Percentiles rank a stretch among this genome's conserved stretches.
Evolutionary conservation across 2,329 filamentous ascomycete species (phyloP).

Genomic region (Curvularia lunata): DNA sequence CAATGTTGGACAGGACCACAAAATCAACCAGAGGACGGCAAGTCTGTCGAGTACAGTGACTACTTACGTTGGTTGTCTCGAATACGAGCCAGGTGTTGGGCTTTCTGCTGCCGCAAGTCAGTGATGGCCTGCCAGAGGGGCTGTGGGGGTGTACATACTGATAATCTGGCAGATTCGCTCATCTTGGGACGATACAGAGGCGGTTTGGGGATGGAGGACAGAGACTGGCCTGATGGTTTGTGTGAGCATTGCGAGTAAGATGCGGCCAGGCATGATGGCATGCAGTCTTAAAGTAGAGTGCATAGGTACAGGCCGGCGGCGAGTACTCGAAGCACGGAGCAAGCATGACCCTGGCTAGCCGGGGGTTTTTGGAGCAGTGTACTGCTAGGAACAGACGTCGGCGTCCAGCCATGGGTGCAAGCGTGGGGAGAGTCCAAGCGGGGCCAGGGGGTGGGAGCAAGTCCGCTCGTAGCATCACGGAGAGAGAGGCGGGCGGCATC

Average conservation of each 20-base stretch:
- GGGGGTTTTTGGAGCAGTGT: conserved; percentile 25
- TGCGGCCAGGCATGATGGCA: conserved; percentile 26
- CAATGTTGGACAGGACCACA: not conserved
- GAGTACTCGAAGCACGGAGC: conserved; percentile 25
- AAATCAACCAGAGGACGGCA: too few species aligned
- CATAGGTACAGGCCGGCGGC: conserved; percentile 29
- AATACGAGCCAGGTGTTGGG: conserved; percentile 63
- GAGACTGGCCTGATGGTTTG: conserved; percentile 23
- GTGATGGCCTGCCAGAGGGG: not conserved
- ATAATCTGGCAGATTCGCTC: conserved; percentile 33
- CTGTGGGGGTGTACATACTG: conserved; percentile 20
- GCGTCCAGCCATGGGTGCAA: conserved; percentile 21
- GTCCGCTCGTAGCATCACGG: conserved; percentile 10
- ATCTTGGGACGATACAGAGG: conserved; percentile 29
- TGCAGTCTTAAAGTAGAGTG: conserved; percentile 35
- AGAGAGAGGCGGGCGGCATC: conserved; percentile 3
- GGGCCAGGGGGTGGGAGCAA: conserved; percentile 16
- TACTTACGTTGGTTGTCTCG: conserved; percentile 71
- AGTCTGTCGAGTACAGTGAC: not conserved
- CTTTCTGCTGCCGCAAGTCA: conserved; percentile 35
- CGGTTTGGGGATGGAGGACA: conserved; percentile 12
- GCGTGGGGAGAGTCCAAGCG: conserved; percentile 28
- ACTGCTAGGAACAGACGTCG: conserved; percentile 20
- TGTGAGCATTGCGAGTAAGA: conserved; percentile 30
- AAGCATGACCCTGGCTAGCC: conserved; percentile 25